Evolutionary conservation across 2,329 filamentous ascomycete genomes (phyloP), one percentile per base, ranked within the genome.

Genomic region (Fusarium sp.): DNA sequence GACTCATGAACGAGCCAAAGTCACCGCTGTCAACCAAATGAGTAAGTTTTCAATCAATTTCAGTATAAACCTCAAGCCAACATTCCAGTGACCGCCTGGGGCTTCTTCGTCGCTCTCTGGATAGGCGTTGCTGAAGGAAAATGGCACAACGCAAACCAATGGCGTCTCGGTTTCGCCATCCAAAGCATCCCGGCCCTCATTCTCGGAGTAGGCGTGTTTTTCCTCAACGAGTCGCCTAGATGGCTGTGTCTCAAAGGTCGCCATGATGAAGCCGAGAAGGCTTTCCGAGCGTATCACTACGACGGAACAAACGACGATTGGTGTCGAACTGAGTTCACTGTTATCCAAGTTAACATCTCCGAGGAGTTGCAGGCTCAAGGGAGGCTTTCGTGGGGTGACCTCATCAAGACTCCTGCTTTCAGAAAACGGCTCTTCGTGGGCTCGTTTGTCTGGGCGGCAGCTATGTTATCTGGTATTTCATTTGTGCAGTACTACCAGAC

Each of bases 401-500:
- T 81, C 2, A 51, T 79, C 43, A 75, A 67, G 31, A 80, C 76
- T 0, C 71, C 76, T 0, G 62, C 77, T 1, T 80, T 80, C 53
- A 67, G 79, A 43, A 79, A 74, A 27, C 68, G 79, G 0, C 72
- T 81, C 3, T 81, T 81, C 37, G 78, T 81, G 0, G 79, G 79
- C 0, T 75, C 75, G 0, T 81, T 81, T 15, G 79, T 81, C 2
- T 81, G 79, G 79, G 79, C 77, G 2, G 79, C 79, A 0, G 79
- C 79, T 4, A 81, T 81, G 79, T 31, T 81, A 2, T 79, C 78
- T 0, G 79, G 79, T 1, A 81, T 81, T 33, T 79, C 77, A 0
- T 81, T 81, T n/a, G 79, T 81, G 2, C 79, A 81, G 63, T 81
- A 81, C 31, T 81, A 77, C 51, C 79, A 81, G 63, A 80, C 79